Evolutionary conservation across 176 grass and related monocot genomes (phyloP).

Genomic region (sorghum (Sorghum bicolor)): DNA sequence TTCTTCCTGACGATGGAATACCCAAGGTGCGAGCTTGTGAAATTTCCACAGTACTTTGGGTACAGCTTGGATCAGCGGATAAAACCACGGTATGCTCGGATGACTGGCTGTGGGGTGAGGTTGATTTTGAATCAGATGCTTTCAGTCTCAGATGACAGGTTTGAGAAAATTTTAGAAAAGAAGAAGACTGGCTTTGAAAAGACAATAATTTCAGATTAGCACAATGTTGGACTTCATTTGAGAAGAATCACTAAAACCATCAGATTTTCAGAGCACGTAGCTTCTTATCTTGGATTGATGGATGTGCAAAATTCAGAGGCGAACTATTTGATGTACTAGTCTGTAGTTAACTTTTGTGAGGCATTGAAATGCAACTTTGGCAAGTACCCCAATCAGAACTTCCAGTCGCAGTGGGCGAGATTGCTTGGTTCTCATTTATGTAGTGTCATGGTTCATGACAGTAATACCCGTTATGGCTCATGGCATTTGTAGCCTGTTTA

Average conservation of each 20-base stretch:
- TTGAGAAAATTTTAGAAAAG: constrained; percentile 62
- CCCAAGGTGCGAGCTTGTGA: constrained; percentile 74
- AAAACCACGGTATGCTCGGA: constrained; percentile 69
- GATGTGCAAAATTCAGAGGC: background rate
- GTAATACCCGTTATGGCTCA: background rate
- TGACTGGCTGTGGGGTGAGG: constrained; percentile 57
- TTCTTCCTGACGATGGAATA: constrained; percentile 82
- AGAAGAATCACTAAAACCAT: background rate
- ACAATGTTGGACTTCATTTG: background rate
- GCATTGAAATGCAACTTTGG: background rate
- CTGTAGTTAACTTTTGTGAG: background rate
- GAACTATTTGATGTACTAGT: background rate
- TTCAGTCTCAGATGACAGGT: constrained; percentile 59
- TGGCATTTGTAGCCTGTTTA: background rate
- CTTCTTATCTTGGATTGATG: background rate
- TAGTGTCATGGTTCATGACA: background rate
- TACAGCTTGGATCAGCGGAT: constrained; percentile 69
- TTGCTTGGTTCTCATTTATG: background rate
- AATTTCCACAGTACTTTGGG: constrained; percentile 94
- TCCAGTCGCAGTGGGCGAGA: background rate
- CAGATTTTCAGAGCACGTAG: background rate
- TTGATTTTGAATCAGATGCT: constrained; percentile 72
- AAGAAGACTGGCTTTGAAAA: constrained; percentile 41
- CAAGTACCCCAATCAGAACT: background rate
- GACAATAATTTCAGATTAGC: constrained; percentile 7